Evolutionary conservation across 495 filamentous ascomycete genomes (phyloP).

Genomic region (Astrothelium macrocarpum): DNA sequence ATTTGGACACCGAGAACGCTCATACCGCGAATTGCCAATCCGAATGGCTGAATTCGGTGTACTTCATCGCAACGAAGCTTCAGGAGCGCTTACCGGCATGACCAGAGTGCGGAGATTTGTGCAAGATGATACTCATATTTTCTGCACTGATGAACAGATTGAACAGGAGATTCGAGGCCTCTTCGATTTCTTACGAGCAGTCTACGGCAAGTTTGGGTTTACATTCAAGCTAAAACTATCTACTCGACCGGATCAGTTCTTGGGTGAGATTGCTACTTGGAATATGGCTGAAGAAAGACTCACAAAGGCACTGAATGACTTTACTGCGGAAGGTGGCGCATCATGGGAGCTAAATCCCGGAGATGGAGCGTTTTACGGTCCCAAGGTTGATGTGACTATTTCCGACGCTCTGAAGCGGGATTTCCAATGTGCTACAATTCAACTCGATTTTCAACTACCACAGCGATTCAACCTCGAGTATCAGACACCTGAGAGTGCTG

Average conservation of each 20-base stretch:
- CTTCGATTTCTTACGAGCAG: constrained; percentile 74
- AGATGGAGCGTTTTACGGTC: constrained; percentile 95
- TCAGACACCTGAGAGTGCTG: constrained; percentile 51
- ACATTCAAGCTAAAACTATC: constrained; percentile 95
- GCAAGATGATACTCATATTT: constrained; percentile 94
- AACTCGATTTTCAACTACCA: constrained; percentile 91
- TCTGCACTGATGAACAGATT: constrained; percentile 76
- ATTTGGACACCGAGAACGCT: constrained; percentile 67
- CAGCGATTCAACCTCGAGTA: constrained; percentile 77
- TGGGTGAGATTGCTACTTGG: constrained; percentile 84
- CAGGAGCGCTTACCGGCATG: constrained; percentile 79
- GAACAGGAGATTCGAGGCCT: constrained; percentile 71
- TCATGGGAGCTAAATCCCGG: constrained; percentile 85
- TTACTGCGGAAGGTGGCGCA: constrained; percentile 51
- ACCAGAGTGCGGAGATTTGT: constrained; percentile 88
- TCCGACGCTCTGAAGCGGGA: constrained; percentile 68
- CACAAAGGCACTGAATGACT: constrained; percentile 65
- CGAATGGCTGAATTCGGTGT: constrained; percentile 92
- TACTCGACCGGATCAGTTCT: constrained; percentile 84
- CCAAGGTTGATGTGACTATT: constrained; percentile 90
- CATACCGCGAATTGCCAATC: constrained; percentile 80
- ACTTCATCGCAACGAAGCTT: constrained; percentile 88
- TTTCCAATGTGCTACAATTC: constrained; percentile 91
- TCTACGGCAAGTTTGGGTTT: constrained; percentile 88
- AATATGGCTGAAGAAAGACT: constrained; percentile 73